These are phyloP conservation scores for Dendrothele bispora DNA, from an alignment of 768 basidiomycete species.

Conservation along the genomic window DNA sequence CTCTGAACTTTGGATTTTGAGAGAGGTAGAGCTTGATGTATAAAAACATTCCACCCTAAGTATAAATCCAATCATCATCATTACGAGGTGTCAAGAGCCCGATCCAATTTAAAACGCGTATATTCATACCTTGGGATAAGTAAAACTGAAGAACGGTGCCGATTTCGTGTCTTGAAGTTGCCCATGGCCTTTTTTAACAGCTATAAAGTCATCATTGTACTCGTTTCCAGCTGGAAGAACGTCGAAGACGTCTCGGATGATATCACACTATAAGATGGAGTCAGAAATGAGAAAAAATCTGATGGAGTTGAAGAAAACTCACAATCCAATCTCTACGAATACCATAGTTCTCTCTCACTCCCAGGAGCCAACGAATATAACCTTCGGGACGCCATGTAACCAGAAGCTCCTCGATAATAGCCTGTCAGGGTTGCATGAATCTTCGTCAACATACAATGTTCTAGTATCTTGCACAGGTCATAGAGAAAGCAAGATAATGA, in stretches of 20 bases:
- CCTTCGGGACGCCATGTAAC: conserved; percentile 9
- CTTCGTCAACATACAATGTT: too few species aligned
- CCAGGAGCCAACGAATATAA: conserved; percentile 6
- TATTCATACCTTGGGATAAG: conserved; percentile 4
- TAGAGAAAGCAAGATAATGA: too few species aligned
- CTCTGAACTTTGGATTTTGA: conserved; percentile 39
- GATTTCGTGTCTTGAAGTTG: not conserved
- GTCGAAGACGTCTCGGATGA: conserved; percentile 9
- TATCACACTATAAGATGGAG: conserved; percentile 6
- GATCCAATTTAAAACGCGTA: not conserved
- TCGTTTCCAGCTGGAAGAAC: not conserved
- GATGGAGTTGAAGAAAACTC: not conserved
- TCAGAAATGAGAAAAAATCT: not conserved
- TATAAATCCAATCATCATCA: too few species aligned
- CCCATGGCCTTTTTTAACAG: conserved; percentile 1
- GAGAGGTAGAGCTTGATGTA: conserved; percentile 49
- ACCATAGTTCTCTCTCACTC: conserved; percentile 7
- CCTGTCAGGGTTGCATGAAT: too few species aligned
- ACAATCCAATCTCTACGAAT: conserved; percentile 11
- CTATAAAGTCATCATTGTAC: not conserved
- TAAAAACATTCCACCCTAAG: conserved; percentile 56
- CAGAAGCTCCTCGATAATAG: conserved; percentile 1
- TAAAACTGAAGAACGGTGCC: conserved; percentile 8
- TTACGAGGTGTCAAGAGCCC: too few species aligned
- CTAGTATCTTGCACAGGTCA: too few species aligned